Evolutionary conservation across 202 grass and related monocot species (phyloP).

Genomic region (Carex arenaria): DNA sequence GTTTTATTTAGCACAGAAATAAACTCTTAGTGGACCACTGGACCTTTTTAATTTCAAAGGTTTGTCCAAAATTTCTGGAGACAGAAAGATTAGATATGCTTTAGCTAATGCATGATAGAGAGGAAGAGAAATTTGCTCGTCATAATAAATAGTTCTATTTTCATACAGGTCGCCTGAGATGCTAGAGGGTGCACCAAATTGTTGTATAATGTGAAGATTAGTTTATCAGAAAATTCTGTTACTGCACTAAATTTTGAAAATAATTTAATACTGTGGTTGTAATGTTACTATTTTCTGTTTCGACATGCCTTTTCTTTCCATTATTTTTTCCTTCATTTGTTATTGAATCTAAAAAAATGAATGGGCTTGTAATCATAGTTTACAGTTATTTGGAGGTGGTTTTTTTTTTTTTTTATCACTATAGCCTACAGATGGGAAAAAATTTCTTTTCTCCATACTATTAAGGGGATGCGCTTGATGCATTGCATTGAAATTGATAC

Average conservation of each 20-base stretch:
- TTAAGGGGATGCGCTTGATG: not conserved
- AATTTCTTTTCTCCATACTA: not conserved
- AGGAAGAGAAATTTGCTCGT: not conserved
- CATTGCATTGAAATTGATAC: not conserved
- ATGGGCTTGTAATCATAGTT: conserved; percentile 4
- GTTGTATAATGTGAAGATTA: conserved; percentile 58
- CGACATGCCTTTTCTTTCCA: not conserved
- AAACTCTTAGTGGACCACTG: not conserved
- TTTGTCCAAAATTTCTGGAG: not conserved
- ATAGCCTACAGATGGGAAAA: not conserved
- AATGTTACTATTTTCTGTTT: conserved; percentile 4
- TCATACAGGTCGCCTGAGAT: conserved; percentile 61
- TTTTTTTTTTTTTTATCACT: not conserved
- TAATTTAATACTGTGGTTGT: conserved; percentile 17
- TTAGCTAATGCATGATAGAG: not conserved
- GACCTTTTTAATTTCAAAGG: not conserved
- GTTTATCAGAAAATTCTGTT: conserved; percentile 9
- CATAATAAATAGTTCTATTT: not conserved
- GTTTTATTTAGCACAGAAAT: not conserved
- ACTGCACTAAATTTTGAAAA: conserved; percentile 13
- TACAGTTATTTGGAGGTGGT: not conserved
- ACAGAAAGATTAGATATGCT: not conserved
- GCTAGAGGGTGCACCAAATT: conserved; percentile 58
- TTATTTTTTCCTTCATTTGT: not conserved
- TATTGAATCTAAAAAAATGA: not conserved